Percentiles rank a stretch among this genome's conserved stretches.
These are phyloP conservation scores for Glebionis coronaria DNA, from an alignment of 129 eudicot genomes.

Conservation along the genomic window DNA sequence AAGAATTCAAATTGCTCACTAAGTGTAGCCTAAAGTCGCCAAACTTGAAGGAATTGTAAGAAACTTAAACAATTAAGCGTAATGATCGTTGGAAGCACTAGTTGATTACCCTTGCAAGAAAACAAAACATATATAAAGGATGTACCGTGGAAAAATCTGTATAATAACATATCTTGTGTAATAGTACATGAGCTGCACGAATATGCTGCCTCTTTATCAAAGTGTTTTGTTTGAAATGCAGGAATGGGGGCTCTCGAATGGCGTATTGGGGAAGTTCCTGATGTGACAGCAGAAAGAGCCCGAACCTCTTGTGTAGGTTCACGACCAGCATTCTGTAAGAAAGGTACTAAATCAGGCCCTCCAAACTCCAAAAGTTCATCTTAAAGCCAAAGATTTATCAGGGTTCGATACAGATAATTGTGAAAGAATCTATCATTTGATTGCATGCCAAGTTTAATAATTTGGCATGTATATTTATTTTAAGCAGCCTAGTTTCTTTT, in stretches of 20 bases:
- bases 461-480: conserved; percentile 82
- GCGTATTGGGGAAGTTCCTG: conserved; percentile 44
- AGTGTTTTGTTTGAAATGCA: conserved; percentile 68
- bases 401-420: conserved; percentile 67
- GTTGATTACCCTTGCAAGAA: no score
- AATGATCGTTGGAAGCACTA: no score
- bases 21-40: no score
- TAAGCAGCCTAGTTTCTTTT: conserved; percentile 77
- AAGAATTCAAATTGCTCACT: no score
- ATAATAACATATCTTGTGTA: no score
- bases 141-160: no score
- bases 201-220: conserved; percentile 80
- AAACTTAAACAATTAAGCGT: no score
- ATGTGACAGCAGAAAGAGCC: conserved; percentile 39
- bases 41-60: no score
- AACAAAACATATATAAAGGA: no score
- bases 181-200: conserved; percentile 89
- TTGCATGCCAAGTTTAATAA: conserved; percentile 92
- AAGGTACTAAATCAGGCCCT: conserved; percentile 89
- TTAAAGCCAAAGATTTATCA: conserved; percentile 82
- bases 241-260: conserved; percentile 50
- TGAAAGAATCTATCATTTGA: conserved; percentile 92
- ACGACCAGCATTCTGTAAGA: conserved; percentile 76
- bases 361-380: conserved; percentile 92
- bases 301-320: conserved; percentile 67